Base-by-base conservation (phyloP, 345 rosid genomes). In the Rhizophora mangle region DNA sequence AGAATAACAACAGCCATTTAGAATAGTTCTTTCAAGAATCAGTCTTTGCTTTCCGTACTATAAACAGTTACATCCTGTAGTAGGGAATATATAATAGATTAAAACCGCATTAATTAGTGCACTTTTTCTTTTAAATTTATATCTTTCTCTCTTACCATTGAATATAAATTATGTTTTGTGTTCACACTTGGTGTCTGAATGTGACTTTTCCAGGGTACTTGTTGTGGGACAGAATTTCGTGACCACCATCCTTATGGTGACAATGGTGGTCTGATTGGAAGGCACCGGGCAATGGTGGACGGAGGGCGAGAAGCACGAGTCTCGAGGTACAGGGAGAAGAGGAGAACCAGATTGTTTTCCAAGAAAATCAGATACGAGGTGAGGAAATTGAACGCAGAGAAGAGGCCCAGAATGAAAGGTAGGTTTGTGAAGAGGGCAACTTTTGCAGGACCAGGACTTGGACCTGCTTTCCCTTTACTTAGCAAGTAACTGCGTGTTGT, bases 281-380 rank as follows among this genome's bases (percentile, higher is more conserved):
- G 31, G 16, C 75, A 76, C 19, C 72, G 57, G 20, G 71, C 68
- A 13, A 53, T 71, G 72, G 84, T 58, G 5, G 92, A 86, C 62
- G 87, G 84, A 36, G 96, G 91, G 22, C 74, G 99, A 78, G 93
- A 91, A 66, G 99, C 99, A 16, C 76, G 88, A 59, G 99, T 95
- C 7, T 86, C 86, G 2, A 85, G 97, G 73, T 95, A 95, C 75
- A 80, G 93, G 71, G 97, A 92, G 77, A 95, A 95, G 80, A 68
- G 96, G 64, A 82, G 93, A 69, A 95, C 87, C 15, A 92, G 99
- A 67, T 53, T 90, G 85, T 95, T 95, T 75, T 88, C 99, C 0
- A 89, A 91, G 89, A 95, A 92, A 84, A 95, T 89, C 79, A 81
- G 99, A 80, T 95, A 91, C 77, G 96, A 95, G 77, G 99, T 94